Evolutionary conservation across 208 protist genomes (phyloP).

Genomic region (Leishmania major): DNA sequence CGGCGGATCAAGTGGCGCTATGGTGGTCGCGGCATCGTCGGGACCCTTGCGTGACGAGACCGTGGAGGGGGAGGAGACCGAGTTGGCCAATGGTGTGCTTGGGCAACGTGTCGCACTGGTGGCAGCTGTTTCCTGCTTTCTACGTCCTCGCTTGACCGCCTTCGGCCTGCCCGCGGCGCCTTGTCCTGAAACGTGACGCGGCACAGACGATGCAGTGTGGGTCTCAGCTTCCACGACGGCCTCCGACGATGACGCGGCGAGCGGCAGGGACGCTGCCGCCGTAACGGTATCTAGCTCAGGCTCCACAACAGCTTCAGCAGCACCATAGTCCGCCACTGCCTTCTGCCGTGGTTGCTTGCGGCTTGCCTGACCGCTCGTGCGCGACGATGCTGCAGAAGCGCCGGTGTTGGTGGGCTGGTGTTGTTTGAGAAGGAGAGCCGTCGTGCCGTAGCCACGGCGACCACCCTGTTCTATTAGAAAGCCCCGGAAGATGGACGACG

Average conservation of each 20-base stretch:
- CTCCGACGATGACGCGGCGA: not conserved
- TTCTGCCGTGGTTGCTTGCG: slow-evolving; percentile 17
- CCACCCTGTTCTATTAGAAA: slow-evolving; percentile 11
- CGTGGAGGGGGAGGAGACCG: not conserved
- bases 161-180: not conserved
- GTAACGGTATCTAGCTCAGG: slow-evolving; percentile 10
- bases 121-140: not conserved
- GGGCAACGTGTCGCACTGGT: not conserved
- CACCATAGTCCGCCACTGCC: slow-evolving; percentile 1
- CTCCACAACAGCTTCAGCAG: slow-evolving; percentile 9
- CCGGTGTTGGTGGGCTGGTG: slow-evolving; percentile 31
- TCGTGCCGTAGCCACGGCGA: slow-evolving; percentile 24
- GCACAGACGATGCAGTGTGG: not conserved
- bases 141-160: slow-evolving; percentile 6
- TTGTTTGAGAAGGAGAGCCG: slow-evolving; percentile 20
- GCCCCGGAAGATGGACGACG: not conserved
- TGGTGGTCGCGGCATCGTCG: not conserved
- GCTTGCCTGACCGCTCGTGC: not conserved
- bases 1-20: slow-evolving; percentile 6
- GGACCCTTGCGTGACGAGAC: not conserved
- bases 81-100: not conserved
- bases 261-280: not conserved
- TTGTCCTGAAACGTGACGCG: not conserved
- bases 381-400: slow-evolving; percentile 8
- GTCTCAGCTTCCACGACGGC: not conserved